Evolutionary conservation across 805 yeast genomes (phyloP).

Genomic region (Nakazawaea ernobii): DNA sequence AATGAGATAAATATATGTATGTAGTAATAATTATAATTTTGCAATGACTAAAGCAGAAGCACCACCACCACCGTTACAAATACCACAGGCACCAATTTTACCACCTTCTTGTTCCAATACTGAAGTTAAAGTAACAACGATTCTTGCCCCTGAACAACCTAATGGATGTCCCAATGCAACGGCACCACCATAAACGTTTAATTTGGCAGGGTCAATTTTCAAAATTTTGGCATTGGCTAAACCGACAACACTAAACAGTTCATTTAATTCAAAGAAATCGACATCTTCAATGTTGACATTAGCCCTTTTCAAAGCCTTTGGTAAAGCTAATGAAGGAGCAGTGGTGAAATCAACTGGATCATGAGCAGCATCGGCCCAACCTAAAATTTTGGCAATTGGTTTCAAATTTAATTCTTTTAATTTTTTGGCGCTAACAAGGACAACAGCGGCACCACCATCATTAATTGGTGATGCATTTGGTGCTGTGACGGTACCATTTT

Average conservation of each 20-base stretch:
- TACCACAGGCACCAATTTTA: slow-evolving; percentile 89
- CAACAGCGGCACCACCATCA: slow-evolving; percentile 97
- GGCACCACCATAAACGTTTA: slow-evolving; percentile 93
- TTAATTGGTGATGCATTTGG: slow-evolving; percentile 95
- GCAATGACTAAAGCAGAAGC: slow-evolving; percentile 91
- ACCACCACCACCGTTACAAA: slow-evolving; percentile 99
- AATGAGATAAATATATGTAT: neutral
- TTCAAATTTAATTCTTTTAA: slow-evolving; percentile 78
- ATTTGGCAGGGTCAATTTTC: slow-evolving; percentile 55
- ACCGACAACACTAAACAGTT: slow-evolving; percentile 97
- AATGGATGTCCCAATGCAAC: slow-evolving; percentile 94
- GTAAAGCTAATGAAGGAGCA: slow-evolving; percentile 92
- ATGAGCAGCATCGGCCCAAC: slow-evolving; percentile 99
- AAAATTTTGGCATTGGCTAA: slow-evolving; percentile 77
- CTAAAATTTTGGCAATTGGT: slow-evolving; percentile 83
- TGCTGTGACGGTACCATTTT: slow-evolving; percentile 93
- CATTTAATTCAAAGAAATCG: slow-evolving; percentile 93
- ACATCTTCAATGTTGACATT: slow-evolving; percentile 57
- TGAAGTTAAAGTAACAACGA: slow-evolving; percentile 78
- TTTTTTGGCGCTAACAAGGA: slow-evolving; percentile 80
- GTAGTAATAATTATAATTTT: slow-evolving; percentile 22
- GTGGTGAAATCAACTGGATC: slow-evolving; percentile 93
- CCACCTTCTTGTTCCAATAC: slow-evolving; percentile 82
- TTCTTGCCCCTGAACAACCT: slow-evolving; percentile 95
- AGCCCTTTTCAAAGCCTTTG: slow-evolving; percentile 92